Conservation (phyloP, 2,329 filamentous ascomycete species). For the Aspergillus pseudoterreus region DNA sequence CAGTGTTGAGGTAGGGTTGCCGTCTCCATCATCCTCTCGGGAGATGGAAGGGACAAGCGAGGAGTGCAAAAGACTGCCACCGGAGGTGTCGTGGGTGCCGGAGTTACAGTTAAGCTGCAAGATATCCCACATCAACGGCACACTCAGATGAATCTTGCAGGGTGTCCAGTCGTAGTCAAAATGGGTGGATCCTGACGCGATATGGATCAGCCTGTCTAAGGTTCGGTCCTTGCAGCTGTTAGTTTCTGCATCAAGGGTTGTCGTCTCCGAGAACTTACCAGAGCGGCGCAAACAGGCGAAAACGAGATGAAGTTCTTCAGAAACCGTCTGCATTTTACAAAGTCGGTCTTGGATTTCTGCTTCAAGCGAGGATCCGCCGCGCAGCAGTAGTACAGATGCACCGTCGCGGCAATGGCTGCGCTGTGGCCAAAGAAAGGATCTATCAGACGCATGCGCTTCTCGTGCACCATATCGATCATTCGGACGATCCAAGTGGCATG, state of each 20-base stretch:
- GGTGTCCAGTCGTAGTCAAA: conserved; percentile 52
- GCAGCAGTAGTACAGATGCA: conserved; percentile 54
- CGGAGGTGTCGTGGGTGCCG: conserved; percentile 34
- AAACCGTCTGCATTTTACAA: conserved; percentile 50
- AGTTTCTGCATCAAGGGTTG: neutral
- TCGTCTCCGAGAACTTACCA: conserved; percentile 35
- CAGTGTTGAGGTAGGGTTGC: conserved; percentile 32
- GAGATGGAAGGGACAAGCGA: conserved; percentile 36
- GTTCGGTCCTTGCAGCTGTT: conserved; percentile 40
- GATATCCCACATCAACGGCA: conserved; percentile 53
- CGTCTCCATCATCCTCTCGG: conserved; percentile 32
- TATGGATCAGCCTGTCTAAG: conserved; percentile 48
- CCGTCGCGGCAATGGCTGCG: conserved; percentile 51
- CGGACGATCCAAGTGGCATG: conserved; percentile 54
- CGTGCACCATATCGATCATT: conserved; percentile 53
- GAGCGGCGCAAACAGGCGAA: conserved; percentile 44
- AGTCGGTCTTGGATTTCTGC: conserved; percentile 51
- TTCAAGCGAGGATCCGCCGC: conserved; percentile 48
- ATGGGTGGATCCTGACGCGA: conserved; percentile 48
- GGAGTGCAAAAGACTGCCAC: conserved; percentile 41
- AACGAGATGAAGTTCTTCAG: conserved; percentile 48
- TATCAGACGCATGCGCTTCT: conserved; percentile 48
- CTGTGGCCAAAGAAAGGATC: conserved; percentile 53
- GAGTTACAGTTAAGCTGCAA: conserved; percentile 47
- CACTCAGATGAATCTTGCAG: conserved; percentile 51